A percentile compares a stretch with the other conserved stretches of the same genome.
phyloP scores from a whole-genome alignment of 768 basidiomycete genomes.

The Inosperma sp. region DNA sequence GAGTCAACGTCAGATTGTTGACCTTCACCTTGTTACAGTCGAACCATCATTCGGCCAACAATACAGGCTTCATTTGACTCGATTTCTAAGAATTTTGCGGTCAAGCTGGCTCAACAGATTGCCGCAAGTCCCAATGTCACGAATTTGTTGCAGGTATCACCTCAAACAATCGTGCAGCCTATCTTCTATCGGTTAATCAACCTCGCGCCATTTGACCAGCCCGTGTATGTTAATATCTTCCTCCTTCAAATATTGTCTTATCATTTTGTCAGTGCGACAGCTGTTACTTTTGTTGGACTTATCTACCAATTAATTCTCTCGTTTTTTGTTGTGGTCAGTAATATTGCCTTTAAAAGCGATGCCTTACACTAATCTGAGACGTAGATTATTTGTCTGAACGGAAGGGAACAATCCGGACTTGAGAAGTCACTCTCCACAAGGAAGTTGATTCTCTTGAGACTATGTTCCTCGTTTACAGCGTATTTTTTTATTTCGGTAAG shows the following conservation, averaged over 20 bases:
- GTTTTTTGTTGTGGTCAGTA: slow-evolving; percentile 9
- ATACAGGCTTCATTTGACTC: background rate
- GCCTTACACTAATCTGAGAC: background rate
- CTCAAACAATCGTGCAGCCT: slow-evolving; percentile 45
- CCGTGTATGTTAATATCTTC: slow-evolving; percentile 40
- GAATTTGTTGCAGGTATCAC: slow-evolving; percentile 41
- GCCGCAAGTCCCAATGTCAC: slow-evolving; percentile 27
- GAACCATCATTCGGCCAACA: background rate
- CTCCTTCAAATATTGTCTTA: background rate
- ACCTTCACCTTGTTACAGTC: background rate
- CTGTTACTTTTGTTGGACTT: slow-evolving; percentile 9
- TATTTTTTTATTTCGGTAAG: slow-evolving; percentile 38
- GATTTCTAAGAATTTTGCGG: background rate
- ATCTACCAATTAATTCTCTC: slow-evolving; percentile 8
- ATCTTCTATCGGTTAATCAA: slow-evolving; percentile 46
- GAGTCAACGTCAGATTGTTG: too few species aligned
- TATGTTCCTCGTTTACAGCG: slow-evolving; percentile 25
- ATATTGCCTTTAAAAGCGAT: background rate
- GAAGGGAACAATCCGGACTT: slow-evolving; percentile 30
- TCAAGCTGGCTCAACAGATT: slow-evolving; percentile 25
- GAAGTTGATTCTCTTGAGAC: slow-evolving; percentile 31
- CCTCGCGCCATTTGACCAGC: slow-evolving; percentile 53
- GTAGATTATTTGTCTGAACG: slow-evolving; percentile 14
- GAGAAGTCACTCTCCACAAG: slow-evolving; percentile 22
- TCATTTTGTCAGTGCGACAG: slow-evolving; percentile 1